A percentile compares a stretch with the other conserved stretches of the same genome.
Evolutionary conservation across 2,329 filamentous ascomycete species (phyloP).

Genomic region (Ramularia endophylla): DNA sequence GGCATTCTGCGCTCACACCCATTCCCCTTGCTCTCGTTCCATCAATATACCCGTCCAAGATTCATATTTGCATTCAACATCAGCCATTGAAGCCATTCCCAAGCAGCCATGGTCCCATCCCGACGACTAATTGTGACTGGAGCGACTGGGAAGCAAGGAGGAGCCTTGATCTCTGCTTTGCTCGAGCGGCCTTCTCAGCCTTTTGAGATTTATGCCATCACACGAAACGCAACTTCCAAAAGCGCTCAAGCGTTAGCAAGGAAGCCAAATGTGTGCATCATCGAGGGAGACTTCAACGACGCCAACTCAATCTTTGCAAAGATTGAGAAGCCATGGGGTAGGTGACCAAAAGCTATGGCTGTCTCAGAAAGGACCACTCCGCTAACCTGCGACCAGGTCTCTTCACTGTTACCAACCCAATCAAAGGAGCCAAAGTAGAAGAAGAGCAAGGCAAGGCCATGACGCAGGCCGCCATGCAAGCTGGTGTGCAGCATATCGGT

Average conservation of each 20-base stretch:
- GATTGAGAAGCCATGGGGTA: conserved; percentile 24
- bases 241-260: conserved; percentile 45
- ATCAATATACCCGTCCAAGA: too few relatives aligned
- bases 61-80: too few relatives aligned
- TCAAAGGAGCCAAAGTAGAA: conserved; percentile 34
- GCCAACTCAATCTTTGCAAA: conserved; percentile 44
- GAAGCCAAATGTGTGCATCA: conserved; percentile 46
- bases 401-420: conserved; percentile 21
- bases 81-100: too few relatives aligned
- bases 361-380: too few relatives aligned
- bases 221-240: conserved; percentile 49
- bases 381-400: too few relatives aligned
- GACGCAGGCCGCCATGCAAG: conserved; percentile 51
- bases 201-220: conserved; percentile 52
- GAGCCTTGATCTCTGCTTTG: conserved; percentile 39
- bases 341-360: too few relatives aligned
- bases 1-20: too few relatives aligned
- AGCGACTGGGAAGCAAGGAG: conserved; percentile 44
- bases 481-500: conserved; percentile 54
- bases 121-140: conserved; percentile 44
- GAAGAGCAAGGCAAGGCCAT: conserved; percentile 53
- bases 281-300: conserved; percentile 54
- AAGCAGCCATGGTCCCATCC: too few relatives aligned
- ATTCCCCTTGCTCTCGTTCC: too few relatives aligned
- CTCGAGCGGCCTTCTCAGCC: conserved; percentile 28